phyloP scores from a whole-genome alignment of 768 basidiomycete genomes.

The Lactarius psammicola region DNA sequence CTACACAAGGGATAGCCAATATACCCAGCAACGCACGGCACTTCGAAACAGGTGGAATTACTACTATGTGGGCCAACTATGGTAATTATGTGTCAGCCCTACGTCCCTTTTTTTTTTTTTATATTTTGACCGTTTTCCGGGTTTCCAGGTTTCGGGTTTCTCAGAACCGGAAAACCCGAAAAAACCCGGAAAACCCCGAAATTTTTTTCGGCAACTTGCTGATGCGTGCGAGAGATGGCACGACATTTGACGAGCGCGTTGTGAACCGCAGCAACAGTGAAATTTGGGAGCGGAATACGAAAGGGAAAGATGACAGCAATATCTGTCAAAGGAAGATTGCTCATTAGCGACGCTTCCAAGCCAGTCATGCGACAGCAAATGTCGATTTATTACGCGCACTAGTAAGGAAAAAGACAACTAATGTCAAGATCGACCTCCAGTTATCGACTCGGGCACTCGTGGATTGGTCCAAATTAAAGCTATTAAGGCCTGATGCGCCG shows the following conservation, averaged over 20 bases:
- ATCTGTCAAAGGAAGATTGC: conserved; percentile 10
- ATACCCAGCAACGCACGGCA: too few relatives aligned
- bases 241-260: conserved; percentile 21
- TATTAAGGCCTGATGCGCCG: background rate
- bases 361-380: background rate
- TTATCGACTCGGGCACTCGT: background rate
- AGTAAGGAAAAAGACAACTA: conserved; percentile 21
- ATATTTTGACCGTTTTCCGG: too few relatives aligned
- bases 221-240: conserved; percentile 12
- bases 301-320: conserved; percentile 29
- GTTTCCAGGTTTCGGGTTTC: too few relatives aligned
- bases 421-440: conserved; percentile 21
- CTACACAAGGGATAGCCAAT: too few relatives aligned
- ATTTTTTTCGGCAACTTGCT: too few relatives aligned
- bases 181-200: too few relatives aligned
- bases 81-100: too few relatives aligned
- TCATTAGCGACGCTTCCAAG: background rate
- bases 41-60: too few relatives aligned
- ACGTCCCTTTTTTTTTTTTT: too few relatives aligned
- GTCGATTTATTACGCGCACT: background rate
- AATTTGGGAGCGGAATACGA: conserved; percentile 21
- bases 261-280: background rate
- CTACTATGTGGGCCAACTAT: too few relatives aligned
- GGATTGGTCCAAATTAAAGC: conserved; percentile 6
- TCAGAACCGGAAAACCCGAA: too few relatives aligned